Conservation (phyloP, 176 grass and related monocot species). For the Ananas comosus region DNA sequence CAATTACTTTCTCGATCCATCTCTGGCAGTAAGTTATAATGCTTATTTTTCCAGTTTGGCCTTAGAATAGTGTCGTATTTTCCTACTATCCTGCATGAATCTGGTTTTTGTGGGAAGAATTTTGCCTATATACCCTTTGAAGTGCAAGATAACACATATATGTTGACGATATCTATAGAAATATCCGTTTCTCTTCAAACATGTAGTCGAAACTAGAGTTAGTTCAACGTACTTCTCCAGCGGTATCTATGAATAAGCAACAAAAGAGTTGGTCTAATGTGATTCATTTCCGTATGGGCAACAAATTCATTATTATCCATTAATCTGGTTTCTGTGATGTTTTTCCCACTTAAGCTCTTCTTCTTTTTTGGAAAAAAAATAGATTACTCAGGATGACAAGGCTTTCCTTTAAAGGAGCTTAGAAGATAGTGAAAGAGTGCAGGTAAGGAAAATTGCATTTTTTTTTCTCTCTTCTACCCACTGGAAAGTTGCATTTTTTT, state of each 20-base stretch:
- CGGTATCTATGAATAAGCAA: slow-evolving; percentile 1
- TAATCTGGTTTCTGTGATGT: slow-evolving; percentile 1
- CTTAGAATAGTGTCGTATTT: too few species aligned
- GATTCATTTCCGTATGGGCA: background rate
- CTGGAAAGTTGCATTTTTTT: too few species aligned
- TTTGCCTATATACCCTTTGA: too few species aligned
- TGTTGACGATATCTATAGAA: too few species aligned
- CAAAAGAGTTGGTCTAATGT: background rate
- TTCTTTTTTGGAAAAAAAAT: background rate
- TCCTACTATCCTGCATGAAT: too few species aligned
- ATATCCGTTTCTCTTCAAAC: too few species aligned
- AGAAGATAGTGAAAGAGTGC: slow-evolving; percentile 82
- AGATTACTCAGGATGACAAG: slow-evolving; percentile 48
- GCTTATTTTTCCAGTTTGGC: background rate
- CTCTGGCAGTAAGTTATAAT: slow-evolving; percentile 40
- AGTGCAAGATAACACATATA: too few species aligned
- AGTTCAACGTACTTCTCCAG: too few species aligned
- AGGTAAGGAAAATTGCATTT: slow-evolving; percentile 35
- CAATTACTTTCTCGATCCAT: slow-evolving; percentile 83
- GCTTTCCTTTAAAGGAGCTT: slow-evolving; percentile 63
- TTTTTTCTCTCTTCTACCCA: too few species aligned
- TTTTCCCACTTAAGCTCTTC: background rate
- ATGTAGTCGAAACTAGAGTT: too few species aligned
- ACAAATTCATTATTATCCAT: background rate
- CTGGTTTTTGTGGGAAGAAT: too few species aligned